phyloP scores from a whole-genome alignment of 2,329 filamentous ascomycete species.

The Penicillium sp. region DNA sequence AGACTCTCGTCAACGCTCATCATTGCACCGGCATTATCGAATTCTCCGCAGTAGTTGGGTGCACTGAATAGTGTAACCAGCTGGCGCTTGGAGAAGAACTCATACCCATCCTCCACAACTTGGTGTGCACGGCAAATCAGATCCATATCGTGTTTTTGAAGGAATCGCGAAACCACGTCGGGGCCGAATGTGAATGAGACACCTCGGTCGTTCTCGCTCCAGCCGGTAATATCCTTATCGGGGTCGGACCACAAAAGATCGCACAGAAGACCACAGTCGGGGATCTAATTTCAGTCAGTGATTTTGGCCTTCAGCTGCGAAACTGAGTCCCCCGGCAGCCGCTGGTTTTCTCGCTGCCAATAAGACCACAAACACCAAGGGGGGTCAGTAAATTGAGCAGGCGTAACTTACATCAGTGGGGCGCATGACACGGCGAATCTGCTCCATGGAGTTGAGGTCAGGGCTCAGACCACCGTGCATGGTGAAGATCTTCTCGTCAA shows the following conservation, averaged over 20 bases:
- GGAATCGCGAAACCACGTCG: conserved; percentile 92
- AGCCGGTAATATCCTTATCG: conserved; percentile 98
- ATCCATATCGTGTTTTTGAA: conserved; percentile 99
- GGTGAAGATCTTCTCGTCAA: conserved; percentile 99
- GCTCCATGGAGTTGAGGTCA: conserved; percentile 98
- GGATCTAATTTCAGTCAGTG: conserved; percentile 65
- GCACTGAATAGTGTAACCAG: conserved; percentile 96
- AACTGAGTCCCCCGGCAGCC: conserved; percentile 12
- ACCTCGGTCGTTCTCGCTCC: conserved; percentile 98
- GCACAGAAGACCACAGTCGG: conserved; percentile 94
- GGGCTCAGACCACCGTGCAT: conserved; percentile 98
- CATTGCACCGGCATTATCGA: conserved; percentile 99
- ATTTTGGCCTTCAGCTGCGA: conserved; percentile 35
- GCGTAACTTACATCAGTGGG: conserved; percentile 82
- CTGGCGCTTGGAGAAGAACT: conserved; percentile 98
- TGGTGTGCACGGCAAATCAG: conserved; percentile 98
- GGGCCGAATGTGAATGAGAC: conserved; percentile 98
- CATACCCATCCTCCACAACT: conserved; percentile 97
- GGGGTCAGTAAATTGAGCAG: conserved; percentile 3
- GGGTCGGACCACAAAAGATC: conserved; percentile 98
- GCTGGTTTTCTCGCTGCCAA: conserved; percentile 11
- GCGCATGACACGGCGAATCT: conserved; percentile 97
- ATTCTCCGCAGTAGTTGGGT: conserved; percentile 98
- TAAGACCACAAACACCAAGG: conserved; percentile 3
- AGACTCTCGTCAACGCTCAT: conserved; percentile 99